Percentiles rank a stretch among this genome's conserved stretches.
phyloP scores from a whole-genome alignment of 176 grass and related monocot species.

The Thinopyrum elongatum region DNA sequence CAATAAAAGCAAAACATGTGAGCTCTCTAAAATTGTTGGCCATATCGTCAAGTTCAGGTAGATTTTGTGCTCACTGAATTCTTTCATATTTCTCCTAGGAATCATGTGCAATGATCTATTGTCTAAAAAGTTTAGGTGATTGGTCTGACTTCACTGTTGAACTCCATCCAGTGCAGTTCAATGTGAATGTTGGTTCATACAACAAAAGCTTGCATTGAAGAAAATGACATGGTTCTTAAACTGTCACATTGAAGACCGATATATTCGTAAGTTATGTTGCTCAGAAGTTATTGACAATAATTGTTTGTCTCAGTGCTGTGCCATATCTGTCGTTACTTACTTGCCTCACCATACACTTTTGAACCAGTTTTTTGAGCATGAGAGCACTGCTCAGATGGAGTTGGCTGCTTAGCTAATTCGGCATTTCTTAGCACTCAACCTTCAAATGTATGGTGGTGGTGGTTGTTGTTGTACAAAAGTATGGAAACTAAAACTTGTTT shows the following conservation, averaged over 20 bases:
- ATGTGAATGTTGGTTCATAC: conserved; percentile 80
- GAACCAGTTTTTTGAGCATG: conserved; percentile 84
- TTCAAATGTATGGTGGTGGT: too few species aligned
- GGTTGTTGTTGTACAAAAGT: too few species aligned
- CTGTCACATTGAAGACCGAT: conserved; percentile 58
- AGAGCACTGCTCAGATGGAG: conserved; percentile 60
- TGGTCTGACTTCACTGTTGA: background rate
- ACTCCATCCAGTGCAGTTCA: conserved; percentile 55
- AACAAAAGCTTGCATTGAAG: conserved; percentile 71
- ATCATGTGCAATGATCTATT: background rate
- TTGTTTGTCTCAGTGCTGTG: background rate
- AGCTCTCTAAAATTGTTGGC: conserved; percentile 74
- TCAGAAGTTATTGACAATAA: conserved; percentile 53
- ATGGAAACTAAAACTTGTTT: too few species aligned
- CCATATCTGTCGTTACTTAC: background rate
- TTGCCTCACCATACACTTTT: background rate
- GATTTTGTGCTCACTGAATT: background rate
- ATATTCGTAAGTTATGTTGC: conserved; percentile 71
- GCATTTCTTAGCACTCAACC: conserved; percentile 48
- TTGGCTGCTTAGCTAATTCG: conserved; percentile 52
- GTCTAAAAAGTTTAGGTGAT: background rate
- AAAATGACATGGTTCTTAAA: conserved; percentile 64
- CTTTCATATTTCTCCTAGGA: background rate
- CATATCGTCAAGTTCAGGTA: conserved; percentile 88
- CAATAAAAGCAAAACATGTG: conserved; percentile 83